Evolutionary conservation across 2,329 filamentous ascomycete species (phyloP).

Genomic region (Colletotrichum phormii): DNA sequence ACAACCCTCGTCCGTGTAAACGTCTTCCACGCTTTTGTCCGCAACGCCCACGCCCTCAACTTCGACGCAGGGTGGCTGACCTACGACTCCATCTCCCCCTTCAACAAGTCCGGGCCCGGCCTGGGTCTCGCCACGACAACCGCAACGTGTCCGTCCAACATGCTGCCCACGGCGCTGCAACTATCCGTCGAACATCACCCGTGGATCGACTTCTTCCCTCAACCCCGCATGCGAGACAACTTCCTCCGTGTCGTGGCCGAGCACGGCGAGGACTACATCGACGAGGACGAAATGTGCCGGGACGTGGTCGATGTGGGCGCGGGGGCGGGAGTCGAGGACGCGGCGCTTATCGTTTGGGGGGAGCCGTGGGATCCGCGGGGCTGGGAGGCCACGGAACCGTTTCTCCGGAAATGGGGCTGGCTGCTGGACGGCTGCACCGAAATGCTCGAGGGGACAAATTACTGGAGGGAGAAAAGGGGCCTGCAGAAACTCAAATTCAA

Average conservation of each 20-base stretch:
- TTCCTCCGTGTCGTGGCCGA: constrained; percentile 37
- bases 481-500: constrained; percentile 17
- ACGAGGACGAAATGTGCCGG: constrained; percentile 35
- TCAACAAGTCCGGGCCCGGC: constrained; percentile 11
- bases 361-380: constrained; percentile 55
- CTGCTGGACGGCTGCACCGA: constrained; percentile 51
- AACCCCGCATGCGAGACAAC: constrained; percentile 45
- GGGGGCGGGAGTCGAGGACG: constrained; percentile 23
- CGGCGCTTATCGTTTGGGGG: constrained; percentile 51
- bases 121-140: constrained; percentile 14
- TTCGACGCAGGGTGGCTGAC: constrained; percentile 32
- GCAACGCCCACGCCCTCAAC: constrained; percentile 27
- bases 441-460: constrained; percentile 50
- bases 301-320: constrained; percentile 34
- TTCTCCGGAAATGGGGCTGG: constrained; percentile 59
- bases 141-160: constrained; percentile 26
- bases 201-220: constrained; percentile 48
- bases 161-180: constrained; percentile 46
- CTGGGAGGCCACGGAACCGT: constrained; percentile 60
- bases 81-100: constrained; percentile 39
- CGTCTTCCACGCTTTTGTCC: constrained; percentile 36
- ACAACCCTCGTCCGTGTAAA: constrained; percentile 34
- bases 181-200: constrained; percentile 44
- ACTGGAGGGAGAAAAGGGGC: constrained; percentile 43
- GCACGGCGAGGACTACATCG: constrained; percentile 23